Conservation (phyloP, 1,284 basidiomycete species). For the Ceratobasidium papillatum region DNA sequence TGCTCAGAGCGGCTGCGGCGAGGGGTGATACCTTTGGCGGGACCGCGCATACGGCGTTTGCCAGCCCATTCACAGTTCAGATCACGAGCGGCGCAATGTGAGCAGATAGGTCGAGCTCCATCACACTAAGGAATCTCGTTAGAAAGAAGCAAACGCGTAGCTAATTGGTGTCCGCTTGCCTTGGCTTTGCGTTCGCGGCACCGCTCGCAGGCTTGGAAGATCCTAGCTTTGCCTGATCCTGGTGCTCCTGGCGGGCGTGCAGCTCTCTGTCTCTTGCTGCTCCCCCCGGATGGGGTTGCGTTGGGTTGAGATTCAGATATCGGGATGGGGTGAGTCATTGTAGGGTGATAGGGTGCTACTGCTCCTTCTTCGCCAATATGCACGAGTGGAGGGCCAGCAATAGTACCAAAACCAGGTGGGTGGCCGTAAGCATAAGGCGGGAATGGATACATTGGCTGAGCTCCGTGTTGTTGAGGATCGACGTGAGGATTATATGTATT, state of each 20-base stretch:
- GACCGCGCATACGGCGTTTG: conserved; percentile 37
- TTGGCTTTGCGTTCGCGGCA: conserved; percentile 38
- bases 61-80: conserved; percentile 38
- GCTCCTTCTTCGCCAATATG: conserved; percentile 34
- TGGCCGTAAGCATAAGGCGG: conserved; percentile 28
- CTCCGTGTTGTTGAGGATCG: conserved; percentile 36
- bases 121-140: conserved; percentile 16
- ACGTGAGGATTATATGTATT: conserved; percentile 37
- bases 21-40: conserved; percentile 36
- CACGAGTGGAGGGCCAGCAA: conserved; percentile 33
- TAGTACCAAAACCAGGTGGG: conserved; percentile 28
- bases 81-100: conserved; percentile 33
- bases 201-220: conserved; percentile 37
- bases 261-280: conserved; percentile 19
- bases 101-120: conserved; percentile 25
- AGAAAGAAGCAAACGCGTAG: not conserved
- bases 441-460: conserved; percentile 34
- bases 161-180: not conserved
- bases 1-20: conserved; percentile 17
- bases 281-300: not conserved
- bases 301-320: conserved; percentile 3
- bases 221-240: conserved; percentile 18
- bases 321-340: conserved; percentile 7
- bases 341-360: conserved; percentile 22
- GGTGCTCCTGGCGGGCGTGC: conserved; percentile 21